Evolutionary conservation across 306 rosid species (phyloP).

Genomic region (Sicyos baderoa): DNA sequence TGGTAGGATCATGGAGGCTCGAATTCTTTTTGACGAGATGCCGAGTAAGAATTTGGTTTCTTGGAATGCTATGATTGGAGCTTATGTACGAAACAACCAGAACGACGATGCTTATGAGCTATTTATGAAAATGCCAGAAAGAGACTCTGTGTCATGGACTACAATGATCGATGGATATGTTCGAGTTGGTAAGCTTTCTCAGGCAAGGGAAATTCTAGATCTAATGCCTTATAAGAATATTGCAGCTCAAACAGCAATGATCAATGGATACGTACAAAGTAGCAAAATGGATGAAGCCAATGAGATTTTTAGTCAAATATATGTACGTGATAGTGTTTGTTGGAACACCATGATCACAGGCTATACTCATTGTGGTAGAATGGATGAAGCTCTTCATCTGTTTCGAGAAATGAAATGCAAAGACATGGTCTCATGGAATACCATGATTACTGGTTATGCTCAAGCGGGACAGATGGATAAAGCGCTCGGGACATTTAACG

Average conservation of each 20-base stretch:
- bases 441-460: conserved; percentile 65
- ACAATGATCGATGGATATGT: conserved; percentile 60
- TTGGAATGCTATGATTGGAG: conserved; percentile 89
- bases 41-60: conserved; percentile 60
- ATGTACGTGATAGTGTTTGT: conserved; percentile 44
- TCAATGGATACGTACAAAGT: conserved; percentile 54
- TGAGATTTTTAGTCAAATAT: conserved; percentile 43
- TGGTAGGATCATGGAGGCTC: conserved; percentile 49
- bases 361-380: conserved; percentile 52
- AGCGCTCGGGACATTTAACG: conserved; percentile 43
- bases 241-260: conserved; percentile 69
- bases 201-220: conserved; percentile 45
- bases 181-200: conserved; percentile 55
- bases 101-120: conserved; percentile 50
- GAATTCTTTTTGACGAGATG: conserved; percentile 52
- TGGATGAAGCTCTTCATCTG: conserved; percentile 51
- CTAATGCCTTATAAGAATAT: conserved; percentile 62
- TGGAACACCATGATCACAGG: conserved; percentile 86
- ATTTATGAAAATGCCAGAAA: conserved; percentile 51
- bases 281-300: conserved; percentile 58
- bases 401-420: conserved; percentile 52
- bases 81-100: conserved; percentile 52
- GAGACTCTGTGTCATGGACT: conserved; percentile 78
- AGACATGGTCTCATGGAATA: conserved; percentile 69
- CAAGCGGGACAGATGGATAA: conserved; percentile 57